Conservation (phyloP, 1,284 basidiomycete species). For the Papiliotrema nemorosa region DNA sequence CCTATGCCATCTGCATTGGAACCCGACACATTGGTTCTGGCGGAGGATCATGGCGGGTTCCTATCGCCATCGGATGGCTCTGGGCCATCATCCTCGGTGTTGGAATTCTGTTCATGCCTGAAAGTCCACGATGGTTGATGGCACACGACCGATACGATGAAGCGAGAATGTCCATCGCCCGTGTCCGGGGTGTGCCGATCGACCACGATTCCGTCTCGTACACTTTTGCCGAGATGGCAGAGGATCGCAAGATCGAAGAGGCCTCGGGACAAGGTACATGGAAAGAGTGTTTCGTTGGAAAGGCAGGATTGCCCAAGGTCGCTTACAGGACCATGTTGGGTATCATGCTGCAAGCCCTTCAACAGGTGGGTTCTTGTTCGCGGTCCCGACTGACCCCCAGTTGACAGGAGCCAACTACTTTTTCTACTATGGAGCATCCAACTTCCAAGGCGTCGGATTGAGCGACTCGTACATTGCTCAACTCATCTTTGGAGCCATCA, state of each 20-base stretch:
- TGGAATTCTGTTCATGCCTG: slow-evolving; percentile 25
- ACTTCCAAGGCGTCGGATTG: slow-evolving; percentile 9
- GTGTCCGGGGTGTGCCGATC: slow-evolving; percentile 2
- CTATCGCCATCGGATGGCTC: slow-evolving; percentile 9
- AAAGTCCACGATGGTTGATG: slow-evolving; percentile 37
- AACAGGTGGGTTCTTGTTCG: too few relatives aligned
- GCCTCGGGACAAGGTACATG: slow-evolving; percentile 8
- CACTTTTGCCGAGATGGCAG: slow-evolving; percentile 8
- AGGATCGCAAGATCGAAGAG: slow-evolving; percentile 10
- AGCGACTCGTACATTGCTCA: slow-evolving; percentile 11
- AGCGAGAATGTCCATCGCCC: slow-evolving; percentile 7
- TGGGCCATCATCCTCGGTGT: slow-evolving; percentile 9
- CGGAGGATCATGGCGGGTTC: slow-evolving; percentile 11
- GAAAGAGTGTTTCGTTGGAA: slow-evolving; percentile 9
- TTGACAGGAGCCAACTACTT: slow-evolving; percentile 11
- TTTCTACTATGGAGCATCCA: slow-evolving; percentile 11
- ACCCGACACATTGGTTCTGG: slow-evolving; percentile 22
- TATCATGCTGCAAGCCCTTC: slow-evolving; percentile 9
- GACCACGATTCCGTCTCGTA: slow-evolving; percentile 9
- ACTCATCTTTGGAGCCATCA: slow-evolving; percentile 13
- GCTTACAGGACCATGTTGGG: slow-evolving; percentile 8
- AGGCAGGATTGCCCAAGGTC: slow-evolving; percentile 9
- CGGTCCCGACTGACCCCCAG: too few relatives aligned
- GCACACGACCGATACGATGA: slow-evolving; percentile 25
- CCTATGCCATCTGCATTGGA: slow-evolving; percentile 55